phyloP scores from a whole-genome alignment of 2,329 filamentous ascomycete species.

The Alternaria viburni region DNA sequence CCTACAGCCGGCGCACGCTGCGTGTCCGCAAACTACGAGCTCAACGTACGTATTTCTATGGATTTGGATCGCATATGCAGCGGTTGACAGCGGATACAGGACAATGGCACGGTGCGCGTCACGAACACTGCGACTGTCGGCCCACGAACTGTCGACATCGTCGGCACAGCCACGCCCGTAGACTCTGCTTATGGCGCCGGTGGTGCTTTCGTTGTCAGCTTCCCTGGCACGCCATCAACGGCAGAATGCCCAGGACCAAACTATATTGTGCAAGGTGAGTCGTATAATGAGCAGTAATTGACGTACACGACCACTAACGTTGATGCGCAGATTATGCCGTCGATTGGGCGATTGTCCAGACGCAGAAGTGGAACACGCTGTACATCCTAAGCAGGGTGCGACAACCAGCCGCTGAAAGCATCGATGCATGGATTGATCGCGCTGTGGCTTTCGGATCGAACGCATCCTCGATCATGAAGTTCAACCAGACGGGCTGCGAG shows the following conservation, averaged over 20 bases:
- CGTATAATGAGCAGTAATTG: neutral
- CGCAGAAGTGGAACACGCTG: constrained; percentile 36
- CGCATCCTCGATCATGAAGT: constrained; percentile 22
- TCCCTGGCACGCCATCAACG: constrained; percentile 21
- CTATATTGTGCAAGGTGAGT: constrained; percentile 40
- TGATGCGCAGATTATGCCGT: constrained; percentile 24
- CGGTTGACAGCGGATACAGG: constrained; percentile 5
- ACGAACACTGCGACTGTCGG: constrained; percentile 31
- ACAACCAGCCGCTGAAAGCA: constrained; percentile 21
- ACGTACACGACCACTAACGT: neutral
- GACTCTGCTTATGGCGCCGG: constrained; percentile 26
- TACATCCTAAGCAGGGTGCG: constrained; percentile 35
- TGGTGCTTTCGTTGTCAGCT: constrained; percentile 33
- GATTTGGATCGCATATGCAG: neutral
- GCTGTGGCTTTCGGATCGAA: constrained; percentile 20
- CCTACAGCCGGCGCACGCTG: constrained; percentile 34
- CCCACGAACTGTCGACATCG: constrained; percentile 17
- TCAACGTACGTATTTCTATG: constrained; percentile 20
- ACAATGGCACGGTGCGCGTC: constrained; percentile 33
- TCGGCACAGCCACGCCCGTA: constrained; percentile 32
- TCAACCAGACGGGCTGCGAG: constrained; percentile 27
- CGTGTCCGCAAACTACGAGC: constrained; percentile 30
- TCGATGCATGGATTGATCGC: constrained; percentile 26
- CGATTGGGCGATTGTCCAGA: constrained; percentile 39
- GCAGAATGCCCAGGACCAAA: constrained; percentile 33